Evolutionary conservation across 2,329 filamentous ascomycete species (phyloP).

Genomic region (Emericellopsis cladophorae): DNA sequence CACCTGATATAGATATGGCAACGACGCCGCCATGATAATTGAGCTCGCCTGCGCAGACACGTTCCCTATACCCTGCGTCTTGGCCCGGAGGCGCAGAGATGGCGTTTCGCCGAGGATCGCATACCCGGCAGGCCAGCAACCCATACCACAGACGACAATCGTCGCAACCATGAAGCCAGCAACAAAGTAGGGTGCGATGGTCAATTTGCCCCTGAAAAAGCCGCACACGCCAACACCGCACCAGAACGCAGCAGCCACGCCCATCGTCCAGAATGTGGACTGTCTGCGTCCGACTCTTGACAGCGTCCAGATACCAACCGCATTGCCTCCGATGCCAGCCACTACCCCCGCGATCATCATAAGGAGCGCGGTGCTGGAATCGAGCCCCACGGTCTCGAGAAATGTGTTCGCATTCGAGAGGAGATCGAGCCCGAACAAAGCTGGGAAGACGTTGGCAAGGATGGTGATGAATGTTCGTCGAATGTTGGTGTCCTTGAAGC

Average conservation of each 20-base stretch:
- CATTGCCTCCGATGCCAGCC: slow-evolving; percentile 29
- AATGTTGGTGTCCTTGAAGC: slow-evolving; percentile 28
- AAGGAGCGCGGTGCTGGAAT: slow-evolving; percentile 19
- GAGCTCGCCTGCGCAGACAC: slow-evolving; percentile 22
- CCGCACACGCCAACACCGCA: slow-evolving; percentile 32
- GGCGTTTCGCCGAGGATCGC: slow-evolving; percentile 20
- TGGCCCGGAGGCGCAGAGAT: slow-evolving; percentile 9
- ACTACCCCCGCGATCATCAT: slow-evolving; percentile 32
- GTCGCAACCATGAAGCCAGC: background rate
- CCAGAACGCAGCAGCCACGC: slow-evolving; percentile 23
- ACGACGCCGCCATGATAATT: slow-evolving; percentile 10
- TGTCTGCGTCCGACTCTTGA: slow-evolving; percentile 23
- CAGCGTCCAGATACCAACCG: slow-evolving; percentile 27
- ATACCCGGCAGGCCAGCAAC: slow-evolving; percentile 27
- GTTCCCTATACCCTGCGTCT: slow-evolving; percentile 24
- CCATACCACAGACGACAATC: slow-evolving; percentile 25
- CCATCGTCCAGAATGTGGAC: slow-evolving; percentile 22
- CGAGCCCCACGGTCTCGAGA: slow-evolving; percentile 19
- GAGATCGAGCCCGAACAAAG: slow-evolving; percentile 30
- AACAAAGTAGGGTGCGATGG: slow-evolving; percentile 23
- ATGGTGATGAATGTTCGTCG: slow-evolving; percentile 26
- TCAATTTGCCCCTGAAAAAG: slow-evolving; percentile 19
- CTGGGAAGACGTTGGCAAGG: slow-evolving; percentile 27
- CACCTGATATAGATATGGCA: slow-evolving; percentile 15
- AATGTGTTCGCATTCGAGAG: slow-evolving; percentile 29